phyloP scores from a whole-genome alignment of 169 alveolate genomes.

The Plasmodium reichenowi region DNA sequence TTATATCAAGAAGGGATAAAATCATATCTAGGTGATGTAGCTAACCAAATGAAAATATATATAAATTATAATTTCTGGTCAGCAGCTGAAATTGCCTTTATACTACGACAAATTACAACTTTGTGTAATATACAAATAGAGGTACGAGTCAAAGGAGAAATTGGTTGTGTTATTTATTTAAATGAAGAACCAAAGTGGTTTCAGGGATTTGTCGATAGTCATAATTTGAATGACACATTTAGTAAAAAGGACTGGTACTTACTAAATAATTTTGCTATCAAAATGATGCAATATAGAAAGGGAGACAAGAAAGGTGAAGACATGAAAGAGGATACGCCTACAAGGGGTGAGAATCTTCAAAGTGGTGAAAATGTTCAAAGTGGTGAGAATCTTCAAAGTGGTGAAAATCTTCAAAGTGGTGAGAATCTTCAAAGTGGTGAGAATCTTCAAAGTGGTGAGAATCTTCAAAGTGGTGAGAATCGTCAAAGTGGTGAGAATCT shows the following conservation, averaged over 20 bases:
- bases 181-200: slow-evolving; percentile 77
- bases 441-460: no score
- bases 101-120: slow-evolving; percentile 79
- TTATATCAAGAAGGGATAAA: slow-evolving; percentile 86
- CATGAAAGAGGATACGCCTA: not conserved
- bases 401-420: no score
- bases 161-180: slow-evolving; percentile 87
- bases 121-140: slow-evolving; percentile 80
- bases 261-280: slow-evolving; percentile 81
- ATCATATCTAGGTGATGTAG: slow-evolving; percentile 87
- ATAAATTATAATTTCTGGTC: slow-evolving; percentile 86
- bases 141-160: slow-evolving; percentile 85
- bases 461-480: no score
- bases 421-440: no score
- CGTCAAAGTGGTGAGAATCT: no score
- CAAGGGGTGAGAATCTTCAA: not conserved
- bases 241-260: slow-evolving; percentile 83
- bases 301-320: not conserved
- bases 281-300: slow-evolving; percentile 76
- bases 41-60: slow-evolving; percentile 87
- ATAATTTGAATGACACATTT: slow-evolving; percentile 79
- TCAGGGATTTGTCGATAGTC: slow-evolving; percentile 85
- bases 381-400: no score
- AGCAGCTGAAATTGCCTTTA: slow-evolving; percentile 86
- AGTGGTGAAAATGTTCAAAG: no score